phyloP scores from a whole-genome alignment of 805 yeast genomes.

The Ogataea allantospora region DNA sequence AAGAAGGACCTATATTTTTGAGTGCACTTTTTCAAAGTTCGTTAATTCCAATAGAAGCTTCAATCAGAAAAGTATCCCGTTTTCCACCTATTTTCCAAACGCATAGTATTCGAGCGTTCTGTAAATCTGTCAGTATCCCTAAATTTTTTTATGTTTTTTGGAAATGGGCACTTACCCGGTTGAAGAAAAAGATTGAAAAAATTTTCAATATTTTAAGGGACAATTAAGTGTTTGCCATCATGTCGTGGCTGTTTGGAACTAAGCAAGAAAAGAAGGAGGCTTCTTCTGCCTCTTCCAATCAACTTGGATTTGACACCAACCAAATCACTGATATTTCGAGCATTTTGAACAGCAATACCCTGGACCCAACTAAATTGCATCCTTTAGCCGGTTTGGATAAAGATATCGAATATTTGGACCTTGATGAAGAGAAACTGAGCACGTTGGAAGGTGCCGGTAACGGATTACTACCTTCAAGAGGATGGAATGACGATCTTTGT shows the following conservation, averaged over 20 bases:
- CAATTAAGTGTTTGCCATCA: slow-evolving; percentile 15
- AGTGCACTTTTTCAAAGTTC: not conserved
- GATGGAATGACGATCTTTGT: slow-evolving; percentile 96
- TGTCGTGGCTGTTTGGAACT: slow-evolving; percentile 55
- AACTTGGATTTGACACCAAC: slow-evolving; percentile 9
- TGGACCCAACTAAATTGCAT: slow-evolving; percentile 74
- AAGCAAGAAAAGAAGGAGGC: slow-evolving; percentile 13
- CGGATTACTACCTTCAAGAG: slow-evolving; percentile 92
- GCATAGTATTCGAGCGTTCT: not conserved
- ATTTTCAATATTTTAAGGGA: slow-evolving; percentile 4
- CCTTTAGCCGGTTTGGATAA: slow-evolving; percentile 91
- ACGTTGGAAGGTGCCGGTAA: slow-evolving; percentile 77
- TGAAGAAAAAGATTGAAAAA: slow-evolving; percentile 1
- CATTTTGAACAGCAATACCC: slow-evolving; percentile 56
- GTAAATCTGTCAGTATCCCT: slow-evolving; percentile 6
- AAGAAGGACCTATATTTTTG: not conserved
- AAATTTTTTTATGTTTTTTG: slow-evolving; percentile 4
- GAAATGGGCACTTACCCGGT: slow-evolving; percentile 11
- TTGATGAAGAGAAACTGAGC: slow-evolving; percentile 78
- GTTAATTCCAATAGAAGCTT: not conserved
- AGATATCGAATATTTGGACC: slow-evolving; percentile 84
- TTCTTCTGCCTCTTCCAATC: slow-evolving; percentile 1
- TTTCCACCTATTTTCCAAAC: no score
- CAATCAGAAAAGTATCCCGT: not conserved
- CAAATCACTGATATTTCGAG: slow-evolving; percentile 62